A percentile compares a stretch with the other conserved stretches of the same genome.
phyloP scores from a whole-genome alignment of 208 protist species.

The Hexamita inflata region DNA sequence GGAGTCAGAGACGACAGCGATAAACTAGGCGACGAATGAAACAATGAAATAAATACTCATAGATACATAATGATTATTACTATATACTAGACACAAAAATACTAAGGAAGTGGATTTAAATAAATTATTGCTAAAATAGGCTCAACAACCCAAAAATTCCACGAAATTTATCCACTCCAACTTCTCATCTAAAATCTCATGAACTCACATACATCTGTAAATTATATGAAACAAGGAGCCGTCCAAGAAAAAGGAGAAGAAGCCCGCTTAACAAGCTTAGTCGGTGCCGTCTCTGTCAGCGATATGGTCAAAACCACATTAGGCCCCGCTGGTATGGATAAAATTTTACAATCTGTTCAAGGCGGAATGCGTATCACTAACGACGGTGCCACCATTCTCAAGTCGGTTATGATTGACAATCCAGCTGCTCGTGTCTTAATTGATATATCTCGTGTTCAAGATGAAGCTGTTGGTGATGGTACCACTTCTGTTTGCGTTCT shows the following conservation, averaged over 20 bases:
- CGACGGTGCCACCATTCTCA: slow-evolving; percentile 98
- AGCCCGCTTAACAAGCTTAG: slow-evolving; percentile 49
- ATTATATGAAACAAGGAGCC: not conserved
- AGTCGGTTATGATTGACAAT: slow-evolving; percentile 89
- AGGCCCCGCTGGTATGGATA: slow-evolving; percentile 95
- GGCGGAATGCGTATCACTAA: slow-evolving; percentile 84
- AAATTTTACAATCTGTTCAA: slow-evolving; percentile 60
- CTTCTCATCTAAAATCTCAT: no score
- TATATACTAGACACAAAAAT: no score
- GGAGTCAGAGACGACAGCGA: no score
- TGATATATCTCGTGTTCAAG: slow-evolving; percentile 59
- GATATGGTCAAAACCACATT: slow-evolving; percentile 97
- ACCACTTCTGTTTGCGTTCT: slow-evolving; percentile 95
- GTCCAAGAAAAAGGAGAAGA: slow-evolving; percentile 19
- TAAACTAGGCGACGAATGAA: no score
- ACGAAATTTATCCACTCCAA: no score
- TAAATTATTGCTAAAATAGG: no score
- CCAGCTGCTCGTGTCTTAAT: slow-evolving; percentile 93
- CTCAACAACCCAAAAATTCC: no score
- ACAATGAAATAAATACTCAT: no score
- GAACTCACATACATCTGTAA: no score
- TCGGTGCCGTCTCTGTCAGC: slow-evolving; percentile 74
- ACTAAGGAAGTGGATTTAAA: no score
- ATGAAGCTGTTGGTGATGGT: slow-evolving; percentile 96
- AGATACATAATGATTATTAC: no score